These are phyloP conservation scores for Pseudocercospora musae DNA, from an alignment of 2,329 filamentous ascomycete genomes.

Conservation along the genomic window DNA sequence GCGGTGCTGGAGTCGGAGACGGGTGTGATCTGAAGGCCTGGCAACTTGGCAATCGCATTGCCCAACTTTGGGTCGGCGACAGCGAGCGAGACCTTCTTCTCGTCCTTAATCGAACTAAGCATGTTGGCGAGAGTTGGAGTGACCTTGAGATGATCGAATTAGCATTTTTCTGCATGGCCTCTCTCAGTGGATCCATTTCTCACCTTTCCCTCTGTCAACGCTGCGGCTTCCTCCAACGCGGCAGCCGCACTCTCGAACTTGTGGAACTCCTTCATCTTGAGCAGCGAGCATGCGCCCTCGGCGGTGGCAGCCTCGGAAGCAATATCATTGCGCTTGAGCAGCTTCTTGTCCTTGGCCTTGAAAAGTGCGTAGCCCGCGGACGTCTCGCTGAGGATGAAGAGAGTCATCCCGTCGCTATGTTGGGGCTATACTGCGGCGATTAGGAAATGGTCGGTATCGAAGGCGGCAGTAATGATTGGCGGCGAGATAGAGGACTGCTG, in stretches of 20 bases:
- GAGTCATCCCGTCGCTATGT: slow-evolving; percentile 39
- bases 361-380: slow-evolving; percentile 96
- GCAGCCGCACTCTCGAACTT: slow-evolving; percentile 94
- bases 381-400: slow-evolving; percentile 89
- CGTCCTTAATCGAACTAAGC: slow-evolving; percentile 87
- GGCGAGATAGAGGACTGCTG: background rate
- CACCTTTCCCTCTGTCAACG: slow-evolving; percentile 82
- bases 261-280: slow-evolving; percentile 95
- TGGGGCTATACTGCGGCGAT: slow-evolving; percentile 18
- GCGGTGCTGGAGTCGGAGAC: slow-evolving; percentile 77
- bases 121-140: slow-evolving; percentile 79
- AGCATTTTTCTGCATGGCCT: background rate
- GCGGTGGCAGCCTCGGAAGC: slow-evolving; percentile 70
- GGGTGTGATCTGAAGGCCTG: slow-evolving; percentile 78
- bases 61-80: slow-evolving; percentile 91
- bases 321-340: slow-evolving; percentile 82
- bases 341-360: slow-evolving; percentile 98
- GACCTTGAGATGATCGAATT: slow-evolving; percentile 48
- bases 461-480: slow-evolving; percentile 5
- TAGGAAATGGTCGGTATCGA: slow-evolving; percentile 5
- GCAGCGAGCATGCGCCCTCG: slow-evolving; percentile 81
- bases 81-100: slow-evolving; percentile 93
- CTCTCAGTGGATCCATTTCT: background rate
- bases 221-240: slow-evolving; percentile 85
- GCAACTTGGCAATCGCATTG: slow-evolving; percentile 87